Conservation (phyloP, 2,329 filamentous ascomycete genomes). For the Sarocladium kiliense region DNA sequence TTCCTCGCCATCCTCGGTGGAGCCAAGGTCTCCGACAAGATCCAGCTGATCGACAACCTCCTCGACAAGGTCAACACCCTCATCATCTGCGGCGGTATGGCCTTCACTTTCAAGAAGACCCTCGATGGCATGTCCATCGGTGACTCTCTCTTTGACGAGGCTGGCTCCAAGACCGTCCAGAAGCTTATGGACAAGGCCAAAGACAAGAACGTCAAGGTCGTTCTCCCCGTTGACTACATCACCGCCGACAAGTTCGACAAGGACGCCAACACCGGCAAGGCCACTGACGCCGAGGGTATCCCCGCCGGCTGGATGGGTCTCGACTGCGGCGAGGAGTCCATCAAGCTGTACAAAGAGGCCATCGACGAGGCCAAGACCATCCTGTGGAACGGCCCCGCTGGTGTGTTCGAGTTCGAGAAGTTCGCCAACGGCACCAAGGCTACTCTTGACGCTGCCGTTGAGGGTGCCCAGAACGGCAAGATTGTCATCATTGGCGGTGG, state of each 20-base stretch:
- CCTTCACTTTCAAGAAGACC: conserved; percentile 99
- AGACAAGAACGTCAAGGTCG: conserved; percentile 91
- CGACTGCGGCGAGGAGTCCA: conserved; percentile 84
- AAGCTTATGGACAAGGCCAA: conserved; percentile 92
- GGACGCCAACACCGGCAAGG: conserved; percentile 74
- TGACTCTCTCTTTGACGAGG: conserved; percentile 87
- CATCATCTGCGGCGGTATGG: conserved; percentile 96
- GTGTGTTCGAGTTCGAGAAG: conserved; percentile 95
- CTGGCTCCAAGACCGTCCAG: conserved; percentile 84
- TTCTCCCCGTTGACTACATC: conserved; percentile 91
- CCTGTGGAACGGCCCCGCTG: conserved; percentile 96
- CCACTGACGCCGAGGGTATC: conserved; percentile 83
- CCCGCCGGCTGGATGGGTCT: conserved; percentile 98
- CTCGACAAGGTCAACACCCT: conserved; percentile 97
- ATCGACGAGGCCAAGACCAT: conserved; percentile 91
- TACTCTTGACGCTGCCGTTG: conserved; percentile 83
- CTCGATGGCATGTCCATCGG: conserved; percentile 86
- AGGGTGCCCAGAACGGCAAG: conserved; percentile 75
- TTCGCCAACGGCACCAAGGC: conserved; percentile 91
- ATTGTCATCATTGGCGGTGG: conserved; percentile 98
- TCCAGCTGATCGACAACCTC: conserved; percentile 98
- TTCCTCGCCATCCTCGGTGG: conserved; percentile 98
- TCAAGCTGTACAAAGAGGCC: conserved; percentile 81
- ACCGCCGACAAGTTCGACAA: conserved; percentile 92
- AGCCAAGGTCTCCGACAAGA: conserved; percentile 99